Percentiles rank a stretch among this genome's conserved stretches.
Conservation (phyloP, 1,139 yeast species). For the Yamadazyma siamensis region DNA sequence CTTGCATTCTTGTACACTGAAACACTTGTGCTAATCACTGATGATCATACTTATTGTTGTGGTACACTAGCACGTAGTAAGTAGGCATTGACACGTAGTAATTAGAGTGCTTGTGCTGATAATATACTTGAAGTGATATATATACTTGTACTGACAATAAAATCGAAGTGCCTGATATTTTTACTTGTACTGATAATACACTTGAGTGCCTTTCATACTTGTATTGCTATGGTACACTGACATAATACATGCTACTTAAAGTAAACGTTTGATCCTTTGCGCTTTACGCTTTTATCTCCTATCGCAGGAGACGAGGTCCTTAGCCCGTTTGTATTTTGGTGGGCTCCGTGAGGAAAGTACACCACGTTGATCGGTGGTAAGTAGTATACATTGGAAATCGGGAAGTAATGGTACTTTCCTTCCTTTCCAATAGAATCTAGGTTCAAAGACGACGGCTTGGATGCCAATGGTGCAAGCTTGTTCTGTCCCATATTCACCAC, state of each 20-base stretch:
- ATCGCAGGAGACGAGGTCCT: constrained; percentile 9
- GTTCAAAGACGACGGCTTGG: constrained; percentile 14
- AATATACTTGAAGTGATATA: too few species aligned
- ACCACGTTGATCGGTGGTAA: constrained; percentile 60
- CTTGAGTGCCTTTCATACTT: neutral
- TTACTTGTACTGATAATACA: too few species aligned
- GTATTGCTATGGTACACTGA: neutral
- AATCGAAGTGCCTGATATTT: too few species aligned
- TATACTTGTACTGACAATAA: too few species aligned
- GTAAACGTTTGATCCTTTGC: constrained; percentile 31
- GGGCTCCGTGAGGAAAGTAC: constrained; percentile 58
- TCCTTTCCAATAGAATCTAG: constrained; percentile 11
- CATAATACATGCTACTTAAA: constrained; percentile 18
- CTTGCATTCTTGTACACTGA: too few species aligned
- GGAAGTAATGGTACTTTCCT: constrained; percentile 48
- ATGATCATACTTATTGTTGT: too few species aligned
- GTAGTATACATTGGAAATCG: constrained; percentile 54
- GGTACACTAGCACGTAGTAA: too few species aligned
- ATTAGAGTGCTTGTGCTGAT: too few species aligned
- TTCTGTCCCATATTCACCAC: too few species aligned
- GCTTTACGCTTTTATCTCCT: constrained; percentile 11
- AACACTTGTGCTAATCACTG: too few species aligned
- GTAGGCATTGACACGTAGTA: too few species aligned
- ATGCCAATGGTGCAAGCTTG: constrained; percentile 9
- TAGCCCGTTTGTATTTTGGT: constrained; percentile 26